Evolutionary conservation across 2,329 filamentous ascomycete genomes (phyloP), one percentile per base, ranked within the genome.

Genomic region (Fusarium mexicanum): DNA sequence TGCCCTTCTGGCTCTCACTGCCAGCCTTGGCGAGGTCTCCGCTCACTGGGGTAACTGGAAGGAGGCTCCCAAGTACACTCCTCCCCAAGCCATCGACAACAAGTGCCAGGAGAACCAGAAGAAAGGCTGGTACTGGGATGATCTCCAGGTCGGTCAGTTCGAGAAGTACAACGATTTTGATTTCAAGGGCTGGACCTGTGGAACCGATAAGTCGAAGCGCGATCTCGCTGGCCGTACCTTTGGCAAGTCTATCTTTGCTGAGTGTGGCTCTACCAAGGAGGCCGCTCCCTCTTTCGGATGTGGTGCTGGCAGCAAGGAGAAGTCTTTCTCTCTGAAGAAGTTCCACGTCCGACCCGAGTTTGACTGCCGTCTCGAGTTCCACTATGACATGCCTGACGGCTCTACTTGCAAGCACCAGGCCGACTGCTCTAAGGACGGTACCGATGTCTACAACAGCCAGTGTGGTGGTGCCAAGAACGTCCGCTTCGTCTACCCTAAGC

Each of bases 381-480:
- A 94, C 86, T 98, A 96, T 85, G 88, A 87, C 79, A 97, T 98
- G 94, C 88, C 91, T 5, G 94, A 96, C 81, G 93, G 93, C 77
- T 91, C 90, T 20, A 89, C 83, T 69, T 98, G 96, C 91, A 96
- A 93, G 86, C 93, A 97, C 78, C 91, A 90, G 72, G 86, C 89
- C 74, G 80, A 87, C 60, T 97, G 94, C 89, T 89, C 87, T 73
- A 85, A 87, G 63, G 85, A 87, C 22, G 94, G 94, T 78, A 91
- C 90, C 67, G 89, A 88, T 53, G 87, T 98, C 78, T 85, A 90
- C 84, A 98, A 98, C 89, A 90, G 86, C 70, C 94, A 98, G 88
- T 98, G 96, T 82, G 96, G 95, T 89, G 95, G 95, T 83, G 95
- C 96, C 74, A 94, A 89, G 81, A 91, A 90, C 66, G 94, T 98